Base-by-base conservation (phyloP, 176 grass and related monocot genomes). In the Chrysopogon serrulatus region DNA sequence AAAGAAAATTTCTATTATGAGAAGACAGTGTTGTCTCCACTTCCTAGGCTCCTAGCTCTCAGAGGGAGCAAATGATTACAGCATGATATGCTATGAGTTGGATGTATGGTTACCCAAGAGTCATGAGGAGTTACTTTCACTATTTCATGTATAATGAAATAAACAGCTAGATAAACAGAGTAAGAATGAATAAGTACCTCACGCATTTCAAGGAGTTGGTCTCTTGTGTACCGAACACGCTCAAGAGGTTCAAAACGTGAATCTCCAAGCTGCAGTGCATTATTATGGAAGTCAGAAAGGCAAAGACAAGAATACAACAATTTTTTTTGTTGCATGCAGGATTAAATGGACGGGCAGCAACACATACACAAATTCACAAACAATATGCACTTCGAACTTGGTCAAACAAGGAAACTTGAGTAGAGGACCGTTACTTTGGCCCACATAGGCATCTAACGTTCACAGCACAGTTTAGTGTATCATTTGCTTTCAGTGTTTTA, bases 191-290 rank as follows among this genome's bases (percentile, higher is more conserved):
- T 72, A 68, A 61, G 65, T 89, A 97, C 94, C 88, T 91, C 78
- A 64, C 64, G 91, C 43, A 97, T 31, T 68, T 93, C 88, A 57
- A 97, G 54, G 85, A 97, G 84, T 74, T 91, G 86, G 43, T 91
- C 86, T 76, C 86, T 93, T 80, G 91, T 90, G 84, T 97, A 93
- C 66, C 40, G 26, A 26, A 90, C 86, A 65, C 62, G 47, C 32
- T 93, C 82, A 39, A 76, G 82, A 74, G 72, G 84, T 24, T 86
- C 94, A 80, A 90, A 91, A 27, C 56, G 75, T 59, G 53, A 77
- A 59, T 90, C 88, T 81, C 94, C 86, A 83, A 71, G 42, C 94
- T 96, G 84, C 54, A 79, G 27, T n/a, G 15, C 64, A 60, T 85
- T 37, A 23, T 1, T 27, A 62, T 30, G 10, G 5, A 70, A 84